Evolutionary conservation across 805 yeast genomes (phyloP).

Genomic region (Pichia californica): DNA sequence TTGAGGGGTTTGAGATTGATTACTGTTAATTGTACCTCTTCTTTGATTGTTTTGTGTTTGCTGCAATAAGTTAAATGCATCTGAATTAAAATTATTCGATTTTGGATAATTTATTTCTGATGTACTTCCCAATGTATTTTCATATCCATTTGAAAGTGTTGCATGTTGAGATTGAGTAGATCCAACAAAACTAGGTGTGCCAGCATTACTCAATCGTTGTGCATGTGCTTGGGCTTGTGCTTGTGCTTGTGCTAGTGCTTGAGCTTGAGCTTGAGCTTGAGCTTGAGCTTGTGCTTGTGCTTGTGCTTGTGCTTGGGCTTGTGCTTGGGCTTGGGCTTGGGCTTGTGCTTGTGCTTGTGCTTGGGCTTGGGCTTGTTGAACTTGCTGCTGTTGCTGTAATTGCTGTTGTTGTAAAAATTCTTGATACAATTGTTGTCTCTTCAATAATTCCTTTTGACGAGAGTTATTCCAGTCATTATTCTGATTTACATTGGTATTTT

Average conservation of each 20-base stretch:
- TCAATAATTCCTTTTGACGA: neutral
- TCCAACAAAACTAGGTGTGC: neutral
- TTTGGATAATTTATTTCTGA: neutral
- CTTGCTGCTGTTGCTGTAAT: constrained; percentile 7
- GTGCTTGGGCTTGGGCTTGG: constrained; percentile 4
- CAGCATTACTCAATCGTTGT: neutral
- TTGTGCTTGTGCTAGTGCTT: constrained; percentile 5
- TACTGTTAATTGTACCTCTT: too few species aligned
- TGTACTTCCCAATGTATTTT: neutral
- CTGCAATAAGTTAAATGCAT: neutral
- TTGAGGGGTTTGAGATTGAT: constrained; percentile 18
- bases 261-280: constrained; percentile 6
- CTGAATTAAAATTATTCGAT: neutral
- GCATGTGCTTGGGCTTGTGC: neutral
- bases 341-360: constrained; percentile 1
- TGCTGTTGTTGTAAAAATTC: constrained; percentile 10
- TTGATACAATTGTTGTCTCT: constrained; percentile 2
- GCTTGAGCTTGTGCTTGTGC: constrained; percentile 6
- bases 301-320: constrained; percentile 6
- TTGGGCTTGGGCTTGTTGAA: constrained; percentile 4
- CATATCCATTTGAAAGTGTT: neutral
- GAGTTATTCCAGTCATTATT: constrained; percentile 3
- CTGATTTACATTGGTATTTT: neutral
- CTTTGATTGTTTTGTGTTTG: constrained; percentile 10
- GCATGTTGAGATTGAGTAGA: neutral